These are phyloP conservation scores for Malbranchea zuffiana DNA, from an alignment of 2,329 filamentous ascomycete species.

Conservation along the genomic window DNA sequence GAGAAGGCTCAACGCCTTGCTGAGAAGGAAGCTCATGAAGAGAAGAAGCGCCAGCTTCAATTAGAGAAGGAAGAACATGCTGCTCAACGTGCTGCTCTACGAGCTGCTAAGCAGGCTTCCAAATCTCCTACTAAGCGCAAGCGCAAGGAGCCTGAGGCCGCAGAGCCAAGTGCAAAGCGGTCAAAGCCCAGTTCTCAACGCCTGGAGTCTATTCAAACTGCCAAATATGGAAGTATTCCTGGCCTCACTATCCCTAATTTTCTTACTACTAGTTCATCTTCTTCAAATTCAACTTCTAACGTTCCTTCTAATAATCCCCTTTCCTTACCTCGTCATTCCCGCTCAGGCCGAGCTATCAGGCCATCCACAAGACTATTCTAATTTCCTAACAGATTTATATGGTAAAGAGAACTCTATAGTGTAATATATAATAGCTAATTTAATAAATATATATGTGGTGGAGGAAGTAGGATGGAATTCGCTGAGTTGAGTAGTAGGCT, in stretches of 20 bases:
- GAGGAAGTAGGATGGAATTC: background rate
- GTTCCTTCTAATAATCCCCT: background rate
- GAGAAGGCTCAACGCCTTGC: background rate
- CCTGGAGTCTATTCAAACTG: no score
- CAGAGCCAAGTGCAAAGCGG: background rate
- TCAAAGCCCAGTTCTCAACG: background rate
- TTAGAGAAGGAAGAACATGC: background rate
- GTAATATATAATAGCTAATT: slow-evolving; percentile 1
- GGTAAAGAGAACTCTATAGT: background rate
- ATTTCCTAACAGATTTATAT: slow-evolving; percentile 5
- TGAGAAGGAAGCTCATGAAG: background rate
- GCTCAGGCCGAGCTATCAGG: background rate
- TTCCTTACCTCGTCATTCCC: background rate
- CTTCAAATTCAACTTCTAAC: background rate
- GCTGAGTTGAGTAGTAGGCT: no score
- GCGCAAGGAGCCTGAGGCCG: background rate
- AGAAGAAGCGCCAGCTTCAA: background rate
- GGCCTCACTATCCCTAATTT: no score
- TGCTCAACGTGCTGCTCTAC: background rate
- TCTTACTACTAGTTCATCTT: background rate
- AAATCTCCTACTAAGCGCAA: background rate
- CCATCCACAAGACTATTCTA: background rate
- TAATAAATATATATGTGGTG: background rate
- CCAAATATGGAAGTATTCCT: no score
- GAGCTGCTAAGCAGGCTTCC: background rate